Evolutionary conservation across 805 yeast genomes (phyloP), one percentile per base, ranked within the genome.

Genomic region (Kurtzmaniella fragi): DNA sequence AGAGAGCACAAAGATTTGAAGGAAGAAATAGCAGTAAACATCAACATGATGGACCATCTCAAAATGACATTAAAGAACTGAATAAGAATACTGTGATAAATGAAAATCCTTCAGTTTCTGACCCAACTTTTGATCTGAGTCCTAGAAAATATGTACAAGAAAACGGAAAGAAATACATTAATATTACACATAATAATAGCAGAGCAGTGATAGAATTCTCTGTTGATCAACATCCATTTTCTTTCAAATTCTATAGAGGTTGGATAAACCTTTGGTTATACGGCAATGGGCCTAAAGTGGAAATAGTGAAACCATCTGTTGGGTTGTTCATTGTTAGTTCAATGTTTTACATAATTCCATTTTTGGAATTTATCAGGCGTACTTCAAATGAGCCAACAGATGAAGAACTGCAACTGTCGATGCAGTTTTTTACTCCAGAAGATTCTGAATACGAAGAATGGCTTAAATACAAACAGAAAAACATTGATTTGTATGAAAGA

Each of bases 121-220:
- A 12, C 5, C 8, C 25, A 20, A 8, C 5, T 20, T 8, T 5
- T 20, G 25, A 20, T 11, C 29, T 10, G 9, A 31, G 16, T 10
- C 55, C 52, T 8, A 33, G 54, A 20, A 42, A 43, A 20, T 5
- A 20, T 8, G 25, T 20, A 5, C 25, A 20, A 26, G 62, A 65
- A 28, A 50, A 50, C 7, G 70, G 65, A 1, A 41, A 48, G 12
- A 54, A 80, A 31, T 77, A 64, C 45, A 62, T 80, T 34, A 73
- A 68, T 40, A 54, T 79, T 1, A 54, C 53, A 39, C 46, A 49
- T 14, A 57, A 53, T 2, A 54, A 55, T 13, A 30, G 58, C 2
- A 47, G 81, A 38, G 46, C 61, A 2, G 65, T 75, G 4, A 62
- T 75, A 5, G 49, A 53, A 14, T 53, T 62, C 30, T 43, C 52